Percentiles rank a stretch among this genome's conserved stretches.
phyloP scores from a whole-genome alignment of 441 rosid species.

The Pelargonium exstipulatum region DNA sequence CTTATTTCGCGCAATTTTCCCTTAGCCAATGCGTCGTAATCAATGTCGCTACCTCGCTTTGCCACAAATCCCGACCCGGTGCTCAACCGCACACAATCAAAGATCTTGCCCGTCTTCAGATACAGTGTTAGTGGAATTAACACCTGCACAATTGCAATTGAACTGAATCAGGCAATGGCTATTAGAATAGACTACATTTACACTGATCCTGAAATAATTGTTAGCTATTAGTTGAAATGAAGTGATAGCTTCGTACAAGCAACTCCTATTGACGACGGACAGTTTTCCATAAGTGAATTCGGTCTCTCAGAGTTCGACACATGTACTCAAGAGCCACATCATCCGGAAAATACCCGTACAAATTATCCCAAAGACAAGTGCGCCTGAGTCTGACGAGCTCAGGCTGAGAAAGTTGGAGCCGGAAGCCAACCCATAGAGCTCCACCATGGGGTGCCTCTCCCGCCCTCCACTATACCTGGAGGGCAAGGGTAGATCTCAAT shows the following conservation, averaged over 20 bases:
- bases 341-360: too few species aligned
- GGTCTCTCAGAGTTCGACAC: too few species aligned
- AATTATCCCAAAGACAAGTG: too few species aligned
- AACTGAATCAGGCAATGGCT: constrained; percentile 4
- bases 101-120: constrained; percentile 41
- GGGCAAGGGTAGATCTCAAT: too few species aligned
- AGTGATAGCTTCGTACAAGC: background rate
- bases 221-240: background rate
- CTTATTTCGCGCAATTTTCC: constrained; percentile 59
- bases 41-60: constrained; percentile 48
- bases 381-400: too few species aligned
- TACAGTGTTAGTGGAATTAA: constrained; percentile 49
- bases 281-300: too few species aligned
- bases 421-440: too few species aligned
- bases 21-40: constrained; percentile 39
- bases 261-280: too few species aligned
- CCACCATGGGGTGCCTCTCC: too few species aligned
- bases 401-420: too few species aligned
- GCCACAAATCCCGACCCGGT: constrained; percentile 32
- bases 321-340: too few species aligned
- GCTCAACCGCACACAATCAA: constrained; percentile 47
- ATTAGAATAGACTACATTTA: background rate
- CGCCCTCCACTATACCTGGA: too few species aligned
- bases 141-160: constrained; percentile 39
- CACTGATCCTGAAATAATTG: background rate